Base-by-base conservation (phyloP, 768 basidiomycete genomes). In the Galerina marginata region DNA sequence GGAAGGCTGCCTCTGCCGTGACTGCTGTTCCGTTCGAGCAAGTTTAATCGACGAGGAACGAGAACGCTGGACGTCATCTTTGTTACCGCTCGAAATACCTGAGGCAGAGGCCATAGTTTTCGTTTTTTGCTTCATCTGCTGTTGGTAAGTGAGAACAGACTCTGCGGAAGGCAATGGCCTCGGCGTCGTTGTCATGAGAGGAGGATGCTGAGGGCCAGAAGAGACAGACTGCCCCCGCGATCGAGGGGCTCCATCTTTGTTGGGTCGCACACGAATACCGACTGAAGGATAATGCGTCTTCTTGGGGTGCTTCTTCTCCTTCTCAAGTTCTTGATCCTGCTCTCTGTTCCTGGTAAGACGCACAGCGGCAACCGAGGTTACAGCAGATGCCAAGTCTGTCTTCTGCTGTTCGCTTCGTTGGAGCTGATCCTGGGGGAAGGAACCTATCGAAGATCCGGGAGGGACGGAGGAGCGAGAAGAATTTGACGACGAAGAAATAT, bases 211-310 rank as follows among this genome's bases (percentile, higher is more conserved):
- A 15, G 59, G 16, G 47, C 25, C 50, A 9, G 37, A n/a, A 3
- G 56, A 48, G 12, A 52, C 29, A 5, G 63, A 55, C 11, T 61
- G 58, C 20, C 36, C 54, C 26, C 55, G 49, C 37, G 42, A 49
- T 25, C 60, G 60, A 43, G 57, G 29, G 55, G 6, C 74, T 71
- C 60, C 47, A 39, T 78, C 78, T 45, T 74, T 75, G 14, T 47
- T 58, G 29, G 76, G 69, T 12, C 83, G 77, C 9, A 81, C 71
- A 14, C 85, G 83, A 45, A 83, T 74, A 39, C 84, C 83, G 9
- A 81, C 69, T 23, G 77, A 59, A 14, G 83, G 83, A 47, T 82
- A 79, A 50, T 67, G 66, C 2, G 40, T 20, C 63, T 79, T 83
- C 74, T 81, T 82, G 54, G 71, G 61, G 39, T 78, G 73, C 56